phyloP scores from a whole-genome alignment of 1,284 basidiomycete genomes.

The Peniophora sp. region DNA sequence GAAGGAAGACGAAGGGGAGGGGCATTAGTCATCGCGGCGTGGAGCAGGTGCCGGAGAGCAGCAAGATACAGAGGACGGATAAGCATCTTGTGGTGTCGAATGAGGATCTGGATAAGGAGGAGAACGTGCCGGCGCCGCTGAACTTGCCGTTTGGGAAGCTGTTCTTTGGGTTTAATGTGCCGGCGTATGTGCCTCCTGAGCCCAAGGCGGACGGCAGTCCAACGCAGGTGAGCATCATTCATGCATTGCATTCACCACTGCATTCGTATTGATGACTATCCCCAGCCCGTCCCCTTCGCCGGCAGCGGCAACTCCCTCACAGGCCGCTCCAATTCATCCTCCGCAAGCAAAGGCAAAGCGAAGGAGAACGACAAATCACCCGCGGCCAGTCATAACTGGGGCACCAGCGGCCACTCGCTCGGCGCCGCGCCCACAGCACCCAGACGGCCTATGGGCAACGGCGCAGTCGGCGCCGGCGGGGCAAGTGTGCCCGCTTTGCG shows the following conservation, averaged over 20 bases:
- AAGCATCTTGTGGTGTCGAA: slow-evolving; percentile 83
- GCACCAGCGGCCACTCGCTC: slow-evolving; percentile 45
- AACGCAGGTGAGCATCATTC: slow-evolving; percentile 11
- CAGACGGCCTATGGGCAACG: slow-evolving; percentile 13
- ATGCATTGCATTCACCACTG: too few species aligned
- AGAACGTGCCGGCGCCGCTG: slow-evolving; percentile 83
- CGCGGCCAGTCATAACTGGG: slow-evolving; percentile 2
- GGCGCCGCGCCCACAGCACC: slow-evolving; percentile 31
- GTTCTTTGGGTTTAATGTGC: slow-evolving; percentile 87
- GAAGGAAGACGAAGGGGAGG: slow-evolving; percentile 88
- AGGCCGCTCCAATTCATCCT: slow-evolving; percentile 29
- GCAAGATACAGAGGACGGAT: slow-evolving; percentile 84
- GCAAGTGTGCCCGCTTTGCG: slow-evolving; percentile 36
- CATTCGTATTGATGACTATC: slow-evolving; percentile 18
- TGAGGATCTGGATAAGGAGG: slow-evolving; percentile 67
- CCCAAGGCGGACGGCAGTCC: slow-evolving; percentile 15
- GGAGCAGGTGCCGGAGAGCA: slow-evolving; percentile 72
- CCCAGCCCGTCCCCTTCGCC: slow-evolving; percentile 56
- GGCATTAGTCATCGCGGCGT: slow-evolving; percentile 78
- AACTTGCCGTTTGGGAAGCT: slow-evolving; percentile 89
- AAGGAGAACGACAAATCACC: slow-evolving; percentile 30
- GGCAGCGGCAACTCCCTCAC: slow-evolving; percentile 86
- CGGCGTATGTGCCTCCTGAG: slow-evolving; percentile 56
- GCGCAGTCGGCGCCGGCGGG: slow-evolving; percentile 44
- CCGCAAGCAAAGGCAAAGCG: slow-evolving; percentile 43